Evolutionary conservation across 176 grass and related monocot species (phyloP).

Genomic region (Ensete ventricosum): DNA sequence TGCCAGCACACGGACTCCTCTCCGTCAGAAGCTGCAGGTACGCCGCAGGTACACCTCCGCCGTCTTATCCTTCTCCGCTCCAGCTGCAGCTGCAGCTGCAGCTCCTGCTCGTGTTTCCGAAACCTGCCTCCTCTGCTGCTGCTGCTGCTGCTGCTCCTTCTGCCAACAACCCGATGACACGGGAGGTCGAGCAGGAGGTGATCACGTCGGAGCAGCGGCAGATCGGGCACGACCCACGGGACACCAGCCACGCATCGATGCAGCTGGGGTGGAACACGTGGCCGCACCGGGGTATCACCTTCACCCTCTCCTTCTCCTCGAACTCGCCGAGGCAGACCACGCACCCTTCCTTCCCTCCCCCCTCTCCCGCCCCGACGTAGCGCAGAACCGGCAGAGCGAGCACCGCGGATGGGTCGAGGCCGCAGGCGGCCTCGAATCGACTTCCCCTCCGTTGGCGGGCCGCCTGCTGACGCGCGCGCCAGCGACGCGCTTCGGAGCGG

Average conservation of each 20-base stretch:
- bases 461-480: neutral
- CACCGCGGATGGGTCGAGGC: constrained; percentile 18
- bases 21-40: constrained; percentile 25
- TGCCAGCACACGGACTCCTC: neutral
- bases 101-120: constrained; percentile 4
- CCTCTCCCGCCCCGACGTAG: neutral
- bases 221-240: constrained; percentile 25
- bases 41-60: constrained; percentile 8
- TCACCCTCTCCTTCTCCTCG: constrained; percentile 26
- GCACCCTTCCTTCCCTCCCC: constrained; percentile 8
- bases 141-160: neutral
- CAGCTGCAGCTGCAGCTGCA: too few species aligned
- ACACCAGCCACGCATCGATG: constrained; percentile 27
- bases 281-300: constrained; percentile 31
- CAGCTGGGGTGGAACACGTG: constrained; percentile 31
- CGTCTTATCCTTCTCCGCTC: neutral
- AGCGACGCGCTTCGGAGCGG: neutral
- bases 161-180: neutral
- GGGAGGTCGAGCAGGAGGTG: neutral
- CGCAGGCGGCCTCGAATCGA: neutral
- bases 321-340: constrained; percentile 40
- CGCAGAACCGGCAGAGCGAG: constrained; percentile 20
- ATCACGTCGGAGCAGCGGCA: constrained; percentile 25
- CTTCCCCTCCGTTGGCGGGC: neutral
- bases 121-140: neutral